phyloP scores from a whole-genome alignment of 768 basidiomycete genomes.

The Termitomyces sp. region DNA sequence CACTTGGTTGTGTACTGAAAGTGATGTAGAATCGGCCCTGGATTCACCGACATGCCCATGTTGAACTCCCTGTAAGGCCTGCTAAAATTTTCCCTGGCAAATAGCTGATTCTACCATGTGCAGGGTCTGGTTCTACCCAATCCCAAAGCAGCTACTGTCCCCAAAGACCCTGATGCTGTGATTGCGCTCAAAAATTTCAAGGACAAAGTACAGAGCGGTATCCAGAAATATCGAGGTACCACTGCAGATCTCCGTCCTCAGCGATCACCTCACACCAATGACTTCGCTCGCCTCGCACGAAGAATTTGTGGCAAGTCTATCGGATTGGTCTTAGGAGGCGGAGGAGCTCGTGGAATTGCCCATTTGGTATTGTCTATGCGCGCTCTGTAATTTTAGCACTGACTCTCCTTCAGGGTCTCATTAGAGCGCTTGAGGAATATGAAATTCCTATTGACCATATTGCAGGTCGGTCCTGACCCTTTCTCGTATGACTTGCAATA shows the following conservation, averaged over 20 bases:
- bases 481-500: background rate
- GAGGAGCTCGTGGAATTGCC: slow-evolving; percentile 80
- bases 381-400: slow-evolving; percentile 5
- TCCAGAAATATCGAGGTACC: slow-evolving; percentile 79
- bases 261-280: slow-evolving; percentile 77
- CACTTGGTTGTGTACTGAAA: slow-evolving; percentile 2
- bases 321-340: slow-evolving; percentile 92
- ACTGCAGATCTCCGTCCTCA: slow-evolving; percentile 60
- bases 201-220: slow-evolving; percentile 84
- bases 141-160: slow-evolving; percentile 47
- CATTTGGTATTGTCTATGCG: slow-evolving; percentile 27
- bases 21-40: slow-evolving; percentile 77
- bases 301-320: slow-evolving; percentile 90
- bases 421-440: slow-evolving; percentile 87
- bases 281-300: slow-evolving; percentile 89
- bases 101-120: background rate
- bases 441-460: slow-evolving; percentile 94
- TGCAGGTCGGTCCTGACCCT: slow-evolving; percentile 46
- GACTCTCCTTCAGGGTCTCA: slow-evolving; percentile 58
- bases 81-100: background rate
- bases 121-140: slow-evolving; percentile 70
- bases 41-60: slow-evolving; percentile 94
- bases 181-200: slow-evolving; percentile 88
- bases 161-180: slow-evolving; percentile 84
- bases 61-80: slow-evolving; percentile 71